phyloP scores from a whole-genome alignment of 805 yeast genomes.

The Wickerhamomyces subpelliculosus region DNA sequence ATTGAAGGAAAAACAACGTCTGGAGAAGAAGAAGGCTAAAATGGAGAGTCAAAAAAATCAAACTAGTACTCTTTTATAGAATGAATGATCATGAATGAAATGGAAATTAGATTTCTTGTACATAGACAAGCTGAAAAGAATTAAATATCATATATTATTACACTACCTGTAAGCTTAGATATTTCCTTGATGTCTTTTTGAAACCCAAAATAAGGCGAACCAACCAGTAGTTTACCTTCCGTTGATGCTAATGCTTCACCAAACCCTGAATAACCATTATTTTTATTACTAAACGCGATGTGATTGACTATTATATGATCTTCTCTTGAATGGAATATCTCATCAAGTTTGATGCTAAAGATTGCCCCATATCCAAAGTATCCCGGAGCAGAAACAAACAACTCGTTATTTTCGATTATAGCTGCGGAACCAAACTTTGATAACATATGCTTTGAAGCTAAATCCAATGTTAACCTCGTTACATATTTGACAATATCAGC shows the following conservation, averaged over 20 bases:
- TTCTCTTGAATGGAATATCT: constrained; percentile 8
- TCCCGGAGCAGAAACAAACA: constrained; percentile 39
- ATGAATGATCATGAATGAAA: neutral
- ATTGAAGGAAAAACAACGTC: constrained; percentile 16
- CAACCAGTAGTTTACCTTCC: constrained; percentile 26
- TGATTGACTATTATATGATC: neutral
- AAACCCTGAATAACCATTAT: constrained; percentile 34
- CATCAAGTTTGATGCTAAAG: constrained; percentile 30
- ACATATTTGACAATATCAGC: constrained; percentile 2
- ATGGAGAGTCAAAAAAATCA: constrained; percentile 10
- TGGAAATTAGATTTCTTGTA: neutral
- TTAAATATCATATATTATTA: constrained; percentile 14
- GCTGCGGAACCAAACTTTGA: constrained; percentile 12
- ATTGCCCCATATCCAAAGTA: constrained; percentile 33
- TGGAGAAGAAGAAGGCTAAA: constrained; percentile 17
- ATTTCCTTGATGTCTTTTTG: constrained; percentile 20
- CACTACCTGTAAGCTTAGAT: constrained; percentile 26
- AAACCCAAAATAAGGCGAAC: constrained; percentile 31
- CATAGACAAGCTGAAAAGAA: neutral
- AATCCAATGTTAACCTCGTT: constrained; percentile 1
- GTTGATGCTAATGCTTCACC: constrained; percentile 32
- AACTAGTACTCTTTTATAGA: constrained; percentile 3
- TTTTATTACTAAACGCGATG: constrained; percentile 18
- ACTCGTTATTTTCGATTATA: constrained; percentile 6
- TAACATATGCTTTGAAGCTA: neutral